phyloP scores from a whole-genome alignment of 2,329 filamentous ascomycete species.

The Alternaria consortialis region DNA sequence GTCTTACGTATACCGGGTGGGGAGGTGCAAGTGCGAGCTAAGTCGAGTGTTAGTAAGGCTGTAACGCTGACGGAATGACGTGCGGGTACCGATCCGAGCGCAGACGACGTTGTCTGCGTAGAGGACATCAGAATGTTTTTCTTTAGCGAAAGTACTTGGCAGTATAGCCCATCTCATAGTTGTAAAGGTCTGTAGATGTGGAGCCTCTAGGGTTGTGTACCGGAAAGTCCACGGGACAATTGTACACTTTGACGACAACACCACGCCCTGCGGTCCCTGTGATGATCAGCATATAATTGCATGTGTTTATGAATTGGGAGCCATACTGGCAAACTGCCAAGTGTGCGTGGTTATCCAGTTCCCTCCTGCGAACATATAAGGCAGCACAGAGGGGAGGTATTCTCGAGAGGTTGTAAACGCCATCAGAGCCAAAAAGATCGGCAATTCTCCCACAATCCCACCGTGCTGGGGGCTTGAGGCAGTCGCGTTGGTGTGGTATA shows the following conservation, averaged over 20 bases:
- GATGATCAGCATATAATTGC: neutral
- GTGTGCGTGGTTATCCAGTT: neutral
- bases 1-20: neutral
- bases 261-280: conserved; percentile 35
- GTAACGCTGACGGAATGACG: neutral
- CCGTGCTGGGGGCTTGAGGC: neutral
- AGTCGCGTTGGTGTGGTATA: conserved; percentile 18
- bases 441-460: conserved; percentile 43
- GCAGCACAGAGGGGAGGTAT: conserved; percentile 22
- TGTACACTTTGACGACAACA: conserved; percentile 40
- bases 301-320: neutral
- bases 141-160: conserved; percentile 33
- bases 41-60: neutral
- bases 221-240: conserved; percentile 9
- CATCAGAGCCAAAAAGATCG: conserved; percentile 44
- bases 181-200: conserved; percentile 20
- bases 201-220: neutral
- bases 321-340: conserved; percentile 35
- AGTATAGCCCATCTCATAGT: conserved; percentile 27
- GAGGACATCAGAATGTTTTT: neutral
- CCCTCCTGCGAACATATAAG: conserved; percentile 25
- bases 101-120: conserved; percentile 16
- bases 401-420: conserved; percentile 33
- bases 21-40: neutral
- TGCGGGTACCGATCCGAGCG: conserved; percentile 10